phyloP scores from a whole-genome alignment of 2,329 filamentous ascomycete species.

The Emmonsiellopsis sp. region DNA sequence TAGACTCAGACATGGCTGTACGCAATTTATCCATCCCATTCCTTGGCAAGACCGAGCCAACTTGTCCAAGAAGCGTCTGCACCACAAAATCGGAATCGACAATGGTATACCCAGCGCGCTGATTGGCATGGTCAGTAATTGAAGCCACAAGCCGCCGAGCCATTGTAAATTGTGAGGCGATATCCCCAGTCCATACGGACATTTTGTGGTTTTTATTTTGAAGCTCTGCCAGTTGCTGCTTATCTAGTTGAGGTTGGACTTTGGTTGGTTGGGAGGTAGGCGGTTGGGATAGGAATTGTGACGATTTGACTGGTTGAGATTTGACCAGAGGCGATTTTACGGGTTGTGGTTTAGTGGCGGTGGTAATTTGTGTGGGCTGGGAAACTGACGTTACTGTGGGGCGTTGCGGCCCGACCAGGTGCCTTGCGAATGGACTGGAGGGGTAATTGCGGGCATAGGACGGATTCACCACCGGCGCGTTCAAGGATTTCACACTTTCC shows the following conservation, averaged over 20 bases:
- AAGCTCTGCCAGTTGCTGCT: neutral
- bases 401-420: conserved; percentile 2
- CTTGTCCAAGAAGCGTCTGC: conserved; percentile 33
- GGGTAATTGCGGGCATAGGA: conserved; percentile 19
- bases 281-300: conserved; percentile 1
- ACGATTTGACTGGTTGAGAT: neutral
- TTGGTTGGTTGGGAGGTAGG: conserved; percentile 19
- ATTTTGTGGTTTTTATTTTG: conserved; percentile 2
- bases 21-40: conserved; percentile 36
- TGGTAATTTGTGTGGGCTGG: conserved; percentile 11
- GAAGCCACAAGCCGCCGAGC: conserved; percentile 34
- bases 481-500: conserved; percentile 36
- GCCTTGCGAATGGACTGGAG: conserved; percentile 18
- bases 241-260: conserved; percentile 2
- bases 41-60: conserved; percentile 30
- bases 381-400: conserved; percentile 10
- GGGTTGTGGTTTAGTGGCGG: neutral
- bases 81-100: conserved; percentile 36
- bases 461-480: conserved; percentile 19
- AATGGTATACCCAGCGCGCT: conserved; percentile 35
- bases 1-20: conserved; percentile 36
- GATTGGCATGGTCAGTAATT: conserved; percentile 38
- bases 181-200: conserved; percentile 3
- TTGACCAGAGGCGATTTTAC: neutral
- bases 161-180: conserved; percentile 9